Conservation (phyloP, 805 yeast species). For the Cyberlindnera misumaiensis region DNA sequence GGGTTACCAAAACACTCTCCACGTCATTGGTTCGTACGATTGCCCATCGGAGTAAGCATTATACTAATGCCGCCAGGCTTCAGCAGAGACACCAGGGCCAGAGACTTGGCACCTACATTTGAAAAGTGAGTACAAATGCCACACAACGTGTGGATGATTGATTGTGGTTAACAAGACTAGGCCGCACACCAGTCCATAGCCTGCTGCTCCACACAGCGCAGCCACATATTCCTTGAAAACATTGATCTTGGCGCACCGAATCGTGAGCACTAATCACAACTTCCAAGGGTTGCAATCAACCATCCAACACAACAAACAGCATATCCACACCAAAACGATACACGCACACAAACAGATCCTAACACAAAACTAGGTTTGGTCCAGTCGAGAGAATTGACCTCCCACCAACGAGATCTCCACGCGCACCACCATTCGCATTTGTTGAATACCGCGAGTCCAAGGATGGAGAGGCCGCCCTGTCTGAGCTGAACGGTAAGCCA, state of each 20-base stretch:
- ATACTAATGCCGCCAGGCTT: conserved; percentile 29
- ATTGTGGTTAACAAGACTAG: not conserved
- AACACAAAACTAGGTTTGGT: conserved; percentile 36
- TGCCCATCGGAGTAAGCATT: no score
- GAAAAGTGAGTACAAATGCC: conserved; percentile 43
- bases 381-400: conserved; percentile 51
- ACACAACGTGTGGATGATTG: not conserved
- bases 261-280: no score
- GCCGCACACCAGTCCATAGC: not conserved
- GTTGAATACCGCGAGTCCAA: conserved; percentile 48
- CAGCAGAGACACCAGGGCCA: conserved; percentile 45
- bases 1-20: conserved; percentile 35
- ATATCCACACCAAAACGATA: not conserved
- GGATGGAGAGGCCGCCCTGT: conserved; percentile 48
- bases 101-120: conserved; percentile 51
- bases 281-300: not conserved
- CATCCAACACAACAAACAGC: not conserved
- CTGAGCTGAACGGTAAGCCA: conserved; percentile 35
- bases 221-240: not conserved
- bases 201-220: not conserved
- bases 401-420: conserved; percentile 55
- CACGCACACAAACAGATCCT: not conserved
- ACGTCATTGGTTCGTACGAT: conserved; percentile 38
- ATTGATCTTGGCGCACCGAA: no score
- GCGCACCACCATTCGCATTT: conserved; percentile 56